These are phyloP conservation scores for Penicillium sp. DNA, from an alignment of 2,329 filamentous ascomycete genomes.

Conservation along the genomic window DNA sequence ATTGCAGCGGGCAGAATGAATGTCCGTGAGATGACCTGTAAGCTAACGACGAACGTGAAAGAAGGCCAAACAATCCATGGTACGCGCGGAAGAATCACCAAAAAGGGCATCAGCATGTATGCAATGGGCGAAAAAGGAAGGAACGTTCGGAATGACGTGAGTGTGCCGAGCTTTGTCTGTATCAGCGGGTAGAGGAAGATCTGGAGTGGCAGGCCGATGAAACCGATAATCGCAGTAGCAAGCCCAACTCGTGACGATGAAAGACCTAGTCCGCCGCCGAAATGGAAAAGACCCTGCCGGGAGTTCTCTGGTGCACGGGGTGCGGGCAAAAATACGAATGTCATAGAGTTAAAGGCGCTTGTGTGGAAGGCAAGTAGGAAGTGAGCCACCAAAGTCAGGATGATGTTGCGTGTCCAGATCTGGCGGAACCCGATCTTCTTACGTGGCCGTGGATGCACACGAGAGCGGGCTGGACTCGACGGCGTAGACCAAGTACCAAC, in stretches of 20 bases:
- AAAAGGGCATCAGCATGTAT: slow-evolving; percentile 61
- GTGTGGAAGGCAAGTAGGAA: slow-evolving; percentile 65
- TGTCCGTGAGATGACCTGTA: slow-evolving; percentile 66
- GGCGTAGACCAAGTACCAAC: slow-evolving; percentile 21
- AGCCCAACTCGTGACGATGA: slow-evolving; percentile 62
- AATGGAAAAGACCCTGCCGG: slow-evolving; percentile 44
- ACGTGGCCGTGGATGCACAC: slow-evolving; percentile 28
- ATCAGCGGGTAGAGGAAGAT: slow-evolving; percentile 62
- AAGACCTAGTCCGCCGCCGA: slow-evolving; percentile 66
- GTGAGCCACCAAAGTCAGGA: slow-evolving; percentile 53
- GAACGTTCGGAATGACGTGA: slow-evolving; percentile 59
- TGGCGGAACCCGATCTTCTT: slow-evolving; percentile 41
- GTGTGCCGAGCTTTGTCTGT: slow-evolving; percentile 58
- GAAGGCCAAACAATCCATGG: slow-evolving; percentile 54
- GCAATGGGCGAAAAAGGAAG: slow-evolving; percentile 62
- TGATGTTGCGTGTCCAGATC: slow-evolving; percentile 48
- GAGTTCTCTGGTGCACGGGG: slow-evolving; percentile 48
- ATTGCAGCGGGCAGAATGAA: slow-evolving; percentile 55
- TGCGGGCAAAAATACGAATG: slow-evolving; percentile 68
- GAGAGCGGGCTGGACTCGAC: slow-evolving; percentile 21
- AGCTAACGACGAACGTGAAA: slow-evolving; percentile 54
- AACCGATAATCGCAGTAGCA: slow-evolving; percentile 66
- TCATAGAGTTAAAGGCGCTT: slow-evolving; percentile 66
- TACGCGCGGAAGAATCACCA: slow-evolving; percentile 56
- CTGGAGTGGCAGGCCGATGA: slow-evolving; percentile 65